phyloP scores from a whole-genome alignment of 1,284 basidiomycete genomes.

The Inonotus obliquus region DNA sequence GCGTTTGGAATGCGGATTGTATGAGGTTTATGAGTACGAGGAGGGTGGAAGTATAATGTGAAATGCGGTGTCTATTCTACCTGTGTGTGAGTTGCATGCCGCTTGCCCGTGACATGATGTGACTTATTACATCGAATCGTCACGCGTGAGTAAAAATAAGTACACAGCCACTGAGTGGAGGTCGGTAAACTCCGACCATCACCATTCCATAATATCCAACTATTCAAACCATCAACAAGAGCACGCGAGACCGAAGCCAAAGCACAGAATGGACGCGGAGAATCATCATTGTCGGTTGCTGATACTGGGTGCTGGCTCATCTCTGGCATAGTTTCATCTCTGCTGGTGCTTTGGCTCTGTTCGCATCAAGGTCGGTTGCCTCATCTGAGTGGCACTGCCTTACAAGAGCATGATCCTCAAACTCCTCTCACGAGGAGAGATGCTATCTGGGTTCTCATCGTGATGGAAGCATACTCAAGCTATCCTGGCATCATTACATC shows the following conservation, averaged over 20 bases:
- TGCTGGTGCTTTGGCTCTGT: background rate
- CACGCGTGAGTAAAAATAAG: background rate
- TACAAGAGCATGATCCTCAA: background rate
- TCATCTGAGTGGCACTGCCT: background rate
- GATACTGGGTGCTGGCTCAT: background rate
- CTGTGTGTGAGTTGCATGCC: background rate
- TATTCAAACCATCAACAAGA: background rate
- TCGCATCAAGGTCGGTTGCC: background rate
- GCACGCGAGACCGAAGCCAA: background rate
- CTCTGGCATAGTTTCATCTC: background rate
- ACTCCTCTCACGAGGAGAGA: background rate
- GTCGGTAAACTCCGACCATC: background rate
- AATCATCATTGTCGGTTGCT: background rate
- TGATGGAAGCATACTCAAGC: background rate
- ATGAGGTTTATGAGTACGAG: background rate
- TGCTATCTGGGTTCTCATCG: background rate
- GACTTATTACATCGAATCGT: background rate
- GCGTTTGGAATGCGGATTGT: constrained; percentile 1
- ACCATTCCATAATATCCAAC: background rate
- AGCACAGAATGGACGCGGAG: no score
- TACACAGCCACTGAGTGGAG: background rate
- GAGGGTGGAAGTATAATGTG: background rate
- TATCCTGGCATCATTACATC: background rate
- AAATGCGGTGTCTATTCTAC: background rate
- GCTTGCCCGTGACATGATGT: background rate